Evolutionary conservation across 441 rosid species (phyloP), one percentile per base, ranked within the genome.

Genomic region (Pelargonium fulgidum): DNA sequence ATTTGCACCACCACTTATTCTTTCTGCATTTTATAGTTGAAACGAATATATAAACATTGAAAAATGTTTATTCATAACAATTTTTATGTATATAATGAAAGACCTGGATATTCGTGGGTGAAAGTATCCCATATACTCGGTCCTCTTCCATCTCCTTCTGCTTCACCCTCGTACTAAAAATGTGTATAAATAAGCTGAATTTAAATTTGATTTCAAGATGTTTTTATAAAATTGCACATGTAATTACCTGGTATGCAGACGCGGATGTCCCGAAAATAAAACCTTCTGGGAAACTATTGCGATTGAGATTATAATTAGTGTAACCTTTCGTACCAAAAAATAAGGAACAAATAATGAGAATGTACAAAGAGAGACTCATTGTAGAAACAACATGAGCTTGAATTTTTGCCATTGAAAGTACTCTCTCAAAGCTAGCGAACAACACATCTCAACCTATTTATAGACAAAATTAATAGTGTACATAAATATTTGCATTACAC

Each of bases 121-220:
- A 52, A 52, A 5, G 14, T n/a, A 52, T 52, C 59, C 59, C 59
- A 52, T 4, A 14, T 52, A 52, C 59, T 73, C 7, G 64, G 72
- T 56, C 76, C 72, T 73, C 39, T 68, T 6, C 76, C 76, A 19
- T 24, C 76, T 48, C 12, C 71, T 62, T 54, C 36, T 4, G 76
- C 76, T 8, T 70, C 76, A 8, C 72, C 76, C 52, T 73, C 76
- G 54, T 56, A 66, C 70, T 61, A 20, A 2, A 5, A 48, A 48
- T 3, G n/a, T 7, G n/a, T 12, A n/a, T n/a, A 13, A 48, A 16
- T 17, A n/a, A 22, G 17, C 6, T 13, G 4, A 48, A 12, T 1
- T 48, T 4, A 16, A 12, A 47, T 47, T 13, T 14, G 0, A 13
- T 0, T 26, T 26, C 33, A 26, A 26, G 33, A 1, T 26, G 1